These are phyloP conservation scores for Mycena venus DNA, from an alignment of 768 basidiomycete genomes.

Conservation along the genomic window DNA sequence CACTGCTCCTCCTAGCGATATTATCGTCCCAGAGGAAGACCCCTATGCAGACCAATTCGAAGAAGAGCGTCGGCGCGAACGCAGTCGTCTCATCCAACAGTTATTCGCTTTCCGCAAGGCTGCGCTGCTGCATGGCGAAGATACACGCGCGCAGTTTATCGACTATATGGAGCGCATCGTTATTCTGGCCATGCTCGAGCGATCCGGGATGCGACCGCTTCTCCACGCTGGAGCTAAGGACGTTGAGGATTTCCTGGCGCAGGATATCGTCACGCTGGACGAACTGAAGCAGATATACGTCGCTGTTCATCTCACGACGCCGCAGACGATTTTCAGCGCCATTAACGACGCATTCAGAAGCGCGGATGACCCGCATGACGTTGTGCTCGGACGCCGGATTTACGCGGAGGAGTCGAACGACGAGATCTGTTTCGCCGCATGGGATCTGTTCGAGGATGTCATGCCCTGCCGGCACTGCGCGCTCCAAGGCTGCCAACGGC, in stretches of 20 bases:
- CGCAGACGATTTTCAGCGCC: conserved; percentile 12
- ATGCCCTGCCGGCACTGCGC: conserved; percentile 24
- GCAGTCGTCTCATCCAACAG: conserved; percentile 3
- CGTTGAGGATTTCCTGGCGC: conserved; percentile 8
- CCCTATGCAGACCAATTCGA: conserved; percentile 6
- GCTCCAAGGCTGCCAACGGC: conserved; percentile 6
- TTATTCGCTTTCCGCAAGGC: conserved; percentile 20
- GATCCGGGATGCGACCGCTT: conserved; percentile 17
- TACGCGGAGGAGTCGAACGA: not conserved
- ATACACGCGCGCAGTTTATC: conserved; percentile 1
- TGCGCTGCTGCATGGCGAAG: not conserved
- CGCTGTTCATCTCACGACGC: conserved; percentile 22
- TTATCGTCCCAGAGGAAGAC: not conserved
- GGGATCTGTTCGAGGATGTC: conserved; percentile 32
- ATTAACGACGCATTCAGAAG: conserved; percentile 21
- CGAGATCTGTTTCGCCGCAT: conserved; percentile 16
- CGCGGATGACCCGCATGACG: not conserved
- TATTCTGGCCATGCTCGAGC: conserved; percentile 11
- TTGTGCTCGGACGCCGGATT: conserved; percentile 17
- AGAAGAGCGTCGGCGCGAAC: not conserved
- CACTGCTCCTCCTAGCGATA: not conserved
- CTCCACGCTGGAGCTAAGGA: not conserved
- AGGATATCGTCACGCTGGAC: conserved; percentile 22
- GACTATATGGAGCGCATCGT: conserved; percentile 28
- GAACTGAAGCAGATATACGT: conserved; percentile 30